These are phyloP conservation scores for Collybiopsis luxurians DNA, from an alignment of 768 basidiomycete species.

Conservation along the genomic window DNA sequence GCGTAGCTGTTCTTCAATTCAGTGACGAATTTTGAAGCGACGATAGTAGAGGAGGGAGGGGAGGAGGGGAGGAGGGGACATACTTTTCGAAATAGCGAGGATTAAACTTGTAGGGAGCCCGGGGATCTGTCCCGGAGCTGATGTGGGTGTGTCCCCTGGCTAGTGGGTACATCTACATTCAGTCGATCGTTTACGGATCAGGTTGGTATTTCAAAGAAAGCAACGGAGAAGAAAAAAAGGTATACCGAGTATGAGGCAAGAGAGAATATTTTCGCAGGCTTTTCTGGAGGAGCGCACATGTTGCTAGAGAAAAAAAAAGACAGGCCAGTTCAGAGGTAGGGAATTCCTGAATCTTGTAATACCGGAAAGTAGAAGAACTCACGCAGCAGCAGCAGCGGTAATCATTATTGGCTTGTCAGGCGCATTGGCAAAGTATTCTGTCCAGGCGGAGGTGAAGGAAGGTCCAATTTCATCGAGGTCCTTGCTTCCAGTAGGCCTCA, in stretches of 20 bases:
- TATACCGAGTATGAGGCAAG: too few species aligned
- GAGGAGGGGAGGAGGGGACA: not conserved
- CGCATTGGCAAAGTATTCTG: constrained; percentile 27
- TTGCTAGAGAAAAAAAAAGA: too few species aligned
- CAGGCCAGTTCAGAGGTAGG: too few species aligned
- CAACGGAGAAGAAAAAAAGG: too few species aligned
- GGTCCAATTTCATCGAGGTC: constrained; percentile 36
- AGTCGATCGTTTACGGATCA: too few species aligned
- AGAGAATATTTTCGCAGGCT: not conserved
- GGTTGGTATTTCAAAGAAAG: too few species aligned
- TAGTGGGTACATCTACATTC: not conserved
- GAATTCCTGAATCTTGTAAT: too few species aligned
- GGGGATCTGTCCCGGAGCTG: not conserved
- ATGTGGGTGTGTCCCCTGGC: not conserved
- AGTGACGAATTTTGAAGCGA: not conserved
- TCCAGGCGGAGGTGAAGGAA: constrained; percentile 33
- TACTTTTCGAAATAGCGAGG: not conserved
- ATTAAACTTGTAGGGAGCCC: not conserved
- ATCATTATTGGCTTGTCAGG: constrained; percentile 38
- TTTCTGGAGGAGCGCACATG: too few species aligned
- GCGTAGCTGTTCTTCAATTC: constrained; percentile 13
- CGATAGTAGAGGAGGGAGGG: not conserved
- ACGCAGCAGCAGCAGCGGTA: constrained; percentile 28
- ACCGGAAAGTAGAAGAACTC: not conserved
- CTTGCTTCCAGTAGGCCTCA: constrained; percentile 28